phyloP scores from a whole-genome alignment of 2,329 filamentous ascomycete genomes.

The Pseudocercospora macadamiae region DNA sequence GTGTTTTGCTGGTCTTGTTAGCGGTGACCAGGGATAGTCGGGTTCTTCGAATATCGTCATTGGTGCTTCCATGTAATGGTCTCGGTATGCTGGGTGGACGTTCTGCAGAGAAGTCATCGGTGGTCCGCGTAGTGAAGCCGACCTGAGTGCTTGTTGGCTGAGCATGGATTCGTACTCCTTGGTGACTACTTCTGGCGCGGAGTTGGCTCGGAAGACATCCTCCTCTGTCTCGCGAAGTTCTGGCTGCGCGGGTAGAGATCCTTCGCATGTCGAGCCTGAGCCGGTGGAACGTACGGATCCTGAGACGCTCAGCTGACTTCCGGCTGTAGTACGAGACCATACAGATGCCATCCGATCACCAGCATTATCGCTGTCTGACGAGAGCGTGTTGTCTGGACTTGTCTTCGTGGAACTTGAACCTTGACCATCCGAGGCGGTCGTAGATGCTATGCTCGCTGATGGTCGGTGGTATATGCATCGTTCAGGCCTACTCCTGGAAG shows the following conservation, averaged over 20 bases:
- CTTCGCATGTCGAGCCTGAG: background rate
- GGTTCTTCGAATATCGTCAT: background rate
- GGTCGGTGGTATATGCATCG: background rate
- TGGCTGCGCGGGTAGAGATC: background rate
- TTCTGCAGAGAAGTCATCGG: background rate
- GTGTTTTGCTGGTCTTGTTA: constrained; percentile 1
- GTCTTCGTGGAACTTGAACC: background rate
- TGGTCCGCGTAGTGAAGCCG: background rate
- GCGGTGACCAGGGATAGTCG: background rate
- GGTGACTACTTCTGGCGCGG: constrained; percentile 4
- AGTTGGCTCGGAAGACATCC: background rate
- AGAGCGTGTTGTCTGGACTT: background rate
- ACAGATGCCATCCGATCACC: background rate
- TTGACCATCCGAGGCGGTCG: background rate
- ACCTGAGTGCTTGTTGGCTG: background rate
- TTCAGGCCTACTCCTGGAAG: background rate
- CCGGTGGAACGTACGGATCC: background rate
- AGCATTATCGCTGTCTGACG: background rate
- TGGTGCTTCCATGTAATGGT: constrained; percentile 1
- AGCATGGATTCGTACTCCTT: constrained; percentile 5
- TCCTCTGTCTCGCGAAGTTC: constrained; percentile 1
- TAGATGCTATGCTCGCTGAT: background rate
- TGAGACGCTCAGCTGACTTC: background rate
- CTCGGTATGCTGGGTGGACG: background rate
- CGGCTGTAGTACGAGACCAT: background rate